Percentiles rank a stretch among this genome's conserved stretches.
Evolutionary conservation across 2,329 filamentous ascomycete genomes (phyloP).

Genomic region (Cercospora zeae-maydis): DNA sequence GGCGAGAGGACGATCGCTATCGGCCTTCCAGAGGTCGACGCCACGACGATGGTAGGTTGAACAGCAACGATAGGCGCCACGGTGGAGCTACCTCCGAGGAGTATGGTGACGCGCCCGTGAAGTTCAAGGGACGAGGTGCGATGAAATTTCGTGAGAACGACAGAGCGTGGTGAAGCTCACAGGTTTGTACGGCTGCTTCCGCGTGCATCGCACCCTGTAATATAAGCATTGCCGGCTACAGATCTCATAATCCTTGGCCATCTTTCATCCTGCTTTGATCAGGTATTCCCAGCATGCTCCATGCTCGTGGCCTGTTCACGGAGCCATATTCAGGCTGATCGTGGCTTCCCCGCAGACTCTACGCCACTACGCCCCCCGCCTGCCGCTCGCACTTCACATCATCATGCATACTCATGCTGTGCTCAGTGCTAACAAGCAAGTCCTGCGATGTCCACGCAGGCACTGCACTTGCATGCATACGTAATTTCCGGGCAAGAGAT

Average conservation of each 20-base stretch:
- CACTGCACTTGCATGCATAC: background rate
- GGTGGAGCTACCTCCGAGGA: conserved; percentile 23
- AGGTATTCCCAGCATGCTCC: background rate
- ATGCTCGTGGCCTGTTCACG: background rate
- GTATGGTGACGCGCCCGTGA: conserved; percentile 35
- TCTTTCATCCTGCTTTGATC: background rate
- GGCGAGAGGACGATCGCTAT: conserved; percentile 27
- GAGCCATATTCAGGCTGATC: conserved; percentile 1
- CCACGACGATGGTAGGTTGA: conserved; percentile 40
- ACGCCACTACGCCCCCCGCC: background rate
- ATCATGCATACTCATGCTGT: conserved; percentile 2
- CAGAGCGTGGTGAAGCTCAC: conserved; percentile 16
- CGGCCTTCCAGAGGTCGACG: conserved; percentile 25
- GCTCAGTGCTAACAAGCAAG: background rate
- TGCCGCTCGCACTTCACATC: background rate
- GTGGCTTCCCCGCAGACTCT: background rate
- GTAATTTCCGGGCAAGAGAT: background rate
- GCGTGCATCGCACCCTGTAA: background rate
- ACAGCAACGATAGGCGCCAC: conserved; percentile 20
- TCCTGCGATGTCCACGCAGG: background rate
- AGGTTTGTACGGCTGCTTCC: conserved; percentile 1
- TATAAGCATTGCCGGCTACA: background rate
- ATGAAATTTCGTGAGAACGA: conserved; percentile 40
- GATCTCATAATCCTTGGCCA: background rate
- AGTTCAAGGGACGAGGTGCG: conserved; percentile 41